Evolutionary conservation across 2,329 filamentous ascomycete genomes (phyloP), one percentile per base, ranked within the genome.

Genomic region (Arachnomyces sp.): DNA sequence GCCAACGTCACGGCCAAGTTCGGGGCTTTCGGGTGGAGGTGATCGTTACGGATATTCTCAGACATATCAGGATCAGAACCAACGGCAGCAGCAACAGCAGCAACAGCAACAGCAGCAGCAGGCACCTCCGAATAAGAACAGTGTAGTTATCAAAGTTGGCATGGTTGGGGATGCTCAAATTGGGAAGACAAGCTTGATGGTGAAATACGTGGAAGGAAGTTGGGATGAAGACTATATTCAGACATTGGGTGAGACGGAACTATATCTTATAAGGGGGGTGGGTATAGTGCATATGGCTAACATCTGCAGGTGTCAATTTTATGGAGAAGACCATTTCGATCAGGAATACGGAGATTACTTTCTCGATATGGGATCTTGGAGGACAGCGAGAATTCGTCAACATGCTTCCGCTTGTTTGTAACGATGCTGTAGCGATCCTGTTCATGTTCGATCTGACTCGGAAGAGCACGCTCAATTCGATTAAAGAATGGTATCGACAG

Each of bases 311-410:
- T 52, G 92, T 98, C 66, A 98, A 98, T 66, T 98, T 98, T 67
- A 98, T 98, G 92, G 92, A 98, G 66, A 98, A 98, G 75, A 98
- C 92, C 28, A 98, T 98, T 60, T 94, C 87, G 47, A 98, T 98
- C 65, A 85, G 92, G 47, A 98, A 98, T 67, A 98, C 92, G 12
- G 92, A 98, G 67, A 98, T 98, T 64, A 98, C 92, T 32, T 98
- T 98, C 68, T 95, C 88, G 46, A 98, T 98, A 60, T 98, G 92
- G 92, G 92, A 98, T 72, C 69, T 98, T 40, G 92, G 92, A 54
- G 92, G 92, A 50, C 92, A 98, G 71, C 83, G 92, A 59, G 92
- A 98, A 68, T 98, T 98, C 59, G 92, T 98, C 67, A 98, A 98
- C 72, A 98, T 98, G 92, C 73, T 98, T 46, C 92, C 92, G 15